Evolutionary conservation across 306 rosid species (phyloP).

Genomic region (Gillenia trifoliata): DNA sequence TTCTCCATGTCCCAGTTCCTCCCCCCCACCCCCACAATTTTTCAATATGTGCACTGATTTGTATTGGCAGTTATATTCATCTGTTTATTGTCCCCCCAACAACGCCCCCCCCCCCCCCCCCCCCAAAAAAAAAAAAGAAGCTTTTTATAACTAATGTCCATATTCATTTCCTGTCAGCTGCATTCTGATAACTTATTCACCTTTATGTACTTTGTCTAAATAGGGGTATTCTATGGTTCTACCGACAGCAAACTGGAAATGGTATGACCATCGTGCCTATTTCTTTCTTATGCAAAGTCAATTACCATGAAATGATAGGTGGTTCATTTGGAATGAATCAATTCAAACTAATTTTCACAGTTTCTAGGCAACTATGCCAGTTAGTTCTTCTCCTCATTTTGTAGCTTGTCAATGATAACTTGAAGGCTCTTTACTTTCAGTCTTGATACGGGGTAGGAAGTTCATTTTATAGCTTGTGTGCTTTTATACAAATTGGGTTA

Average conservation of each 20-base stretch:
- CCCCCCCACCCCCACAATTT: not conserved
- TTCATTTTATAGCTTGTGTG: not conserved
- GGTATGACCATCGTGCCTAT: conserved; percentile 30
- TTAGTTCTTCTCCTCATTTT: not conserved
- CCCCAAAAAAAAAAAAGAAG: not conserved
- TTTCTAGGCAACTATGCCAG: not conserved
- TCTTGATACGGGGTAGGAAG: not conserved
- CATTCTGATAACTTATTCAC: not conserved
- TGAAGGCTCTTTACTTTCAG: not conserved
- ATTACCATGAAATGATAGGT: not conserved
- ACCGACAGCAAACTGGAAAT: conserved; percentile 50
- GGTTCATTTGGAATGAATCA: not conserved
- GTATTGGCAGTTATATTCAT: not conserved
- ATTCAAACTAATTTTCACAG: not conserved
- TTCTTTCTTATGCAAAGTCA: conserved; percentile 3
- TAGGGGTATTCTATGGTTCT: conserved; percentile 55
- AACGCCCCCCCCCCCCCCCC: not conserved
- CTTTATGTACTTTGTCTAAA: conserved; percentile 16
- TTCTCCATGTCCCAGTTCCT: conserved; percentile 4
- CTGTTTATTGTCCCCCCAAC: not conserved
- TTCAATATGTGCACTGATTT: not conserved
- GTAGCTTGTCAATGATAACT: not conserved
- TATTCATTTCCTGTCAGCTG: conserved; percentile 1
- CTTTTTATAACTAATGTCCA: not conserved
- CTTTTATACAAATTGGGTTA: not conserved